Base-by-base conservation (phyloP, 2,329 filamentous ascomycete species). In the Arthrinium phaeospermum region DNA sequence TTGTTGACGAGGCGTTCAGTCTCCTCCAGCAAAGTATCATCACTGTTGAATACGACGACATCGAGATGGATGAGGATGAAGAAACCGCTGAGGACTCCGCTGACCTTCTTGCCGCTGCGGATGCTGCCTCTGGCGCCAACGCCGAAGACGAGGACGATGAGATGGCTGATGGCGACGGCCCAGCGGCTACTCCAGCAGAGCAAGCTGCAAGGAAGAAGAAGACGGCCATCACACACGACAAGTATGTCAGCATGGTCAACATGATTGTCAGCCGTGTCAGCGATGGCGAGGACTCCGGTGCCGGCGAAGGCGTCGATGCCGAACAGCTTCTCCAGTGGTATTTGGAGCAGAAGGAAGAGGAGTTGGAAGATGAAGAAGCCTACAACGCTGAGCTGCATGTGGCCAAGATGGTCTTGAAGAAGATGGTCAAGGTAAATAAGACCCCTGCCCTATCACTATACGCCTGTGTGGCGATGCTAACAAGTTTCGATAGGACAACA, bases 21-120 rank as follows among this genome's bases (percentile, higher is more conserved):
- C 89, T 99, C 13, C 89, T 99, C 16, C 89, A 95, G 57, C 95
- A 98, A 83, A 96, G 93, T 82, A 99, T 99, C 81, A 98, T 99
- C 78, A 96, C 93, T 1, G 96, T 99, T 37, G 96, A 99, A 83
- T 96, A 98, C 79, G 96, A 99, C 78, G 96, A 99, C 78, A 91
- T 99, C 22, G 96, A 98, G 79, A 92, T 99, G 74, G 94, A 98
- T 70, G 95, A 95, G 7, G 90, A 92, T 7, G 92, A 94, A 3
- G 92, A 93, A 27, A 91, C 27, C 19, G 78, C 78, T 73, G 85
- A 85, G 74, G 86, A 87, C 73, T 81, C 84, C 72, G 87, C 83
- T 61, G 84, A 79, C 3, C 83, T 89, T 12, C 76, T 83, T n/a
- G 83, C 83, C 22, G 85, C 84, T 16, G 84, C 84, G 3, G 85